Evolutionary conservation across 345 rosid genomes (phyloP).

Genomic region (Eucalyptus paniculata): DNA sequence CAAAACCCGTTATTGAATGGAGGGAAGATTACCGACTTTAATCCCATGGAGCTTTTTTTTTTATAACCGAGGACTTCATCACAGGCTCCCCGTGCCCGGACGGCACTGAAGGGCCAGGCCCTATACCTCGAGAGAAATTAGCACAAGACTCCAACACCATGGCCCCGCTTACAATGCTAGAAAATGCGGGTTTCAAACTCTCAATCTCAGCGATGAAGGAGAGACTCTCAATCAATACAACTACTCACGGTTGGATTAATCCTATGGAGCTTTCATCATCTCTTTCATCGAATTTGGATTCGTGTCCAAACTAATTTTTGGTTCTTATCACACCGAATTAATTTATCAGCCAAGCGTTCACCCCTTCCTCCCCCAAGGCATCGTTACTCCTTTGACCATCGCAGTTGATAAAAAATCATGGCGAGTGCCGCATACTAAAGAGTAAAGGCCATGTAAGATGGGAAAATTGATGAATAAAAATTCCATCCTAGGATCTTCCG

Average conservation of each 20-base stretch:
- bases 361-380: neutral
- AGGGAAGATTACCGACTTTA: neutral
- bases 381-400: neutral
- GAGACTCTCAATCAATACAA: rapidly evolving
- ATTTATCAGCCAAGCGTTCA: neutral
- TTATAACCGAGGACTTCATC: too few species aligned
- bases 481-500: neutral
- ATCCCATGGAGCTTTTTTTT: too few species aligned
- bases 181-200: rapidly evolving
- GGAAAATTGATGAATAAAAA: neutral
- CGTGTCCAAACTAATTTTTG: neutral
- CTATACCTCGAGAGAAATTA: rapidly evolving
- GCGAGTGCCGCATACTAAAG: neutral
- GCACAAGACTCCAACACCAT: rapidly evolving
- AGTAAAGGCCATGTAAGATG: neutral
- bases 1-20: neutral
- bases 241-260: rapidly evolving
- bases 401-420: neutral
- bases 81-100: rapidly evolving
- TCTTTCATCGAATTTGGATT: neutral
- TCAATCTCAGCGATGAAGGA: rapidly evolving
- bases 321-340: neutral
- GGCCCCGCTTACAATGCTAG: too few species aligned
- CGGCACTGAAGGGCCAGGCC: rapidly evolving
- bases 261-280: neutral